Conservation (phyloP, 768 basidiomycete genomes). For the Pilatotrama ljubarskyi region DNA sequence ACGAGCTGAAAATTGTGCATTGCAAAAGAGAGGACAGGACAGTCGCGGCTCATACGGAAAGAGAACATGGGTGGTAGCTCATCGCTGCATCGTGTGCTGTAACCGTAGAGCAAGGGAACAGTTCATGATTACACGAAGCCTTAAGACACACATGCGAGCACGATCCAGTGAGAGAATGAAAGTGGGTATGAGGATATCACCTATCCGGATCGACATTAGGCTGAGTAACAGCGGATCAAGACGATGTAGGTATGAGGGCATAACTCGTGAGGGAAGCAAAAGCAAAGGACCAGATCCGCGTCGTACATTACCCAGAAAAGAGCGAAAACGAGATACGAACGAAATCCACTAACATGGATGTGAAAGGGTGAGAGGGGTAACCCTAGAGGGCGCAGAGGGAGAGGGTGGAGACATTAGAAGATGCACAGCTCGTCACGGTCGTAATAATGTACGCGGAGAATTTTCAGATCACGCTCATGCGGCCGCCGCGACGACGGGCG, state of each 20-base stretch:
- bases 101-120: constrained; percentile 14
- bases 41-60: constrained; percentile 6
- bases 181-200: constrained; percentile 36
- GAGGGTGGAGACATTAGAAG: constrained; percentile 29
- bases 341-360: constrained; percentile 31
- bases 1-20: constrained; percentile 14
- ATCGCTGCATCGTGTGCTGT: constrained; percentile 14
- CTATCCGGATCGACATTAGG: constrained; percentile 48
- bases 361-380: constrained; percentile 34
- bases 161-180: constrained; percentile 55
- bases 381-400: constrained; percentile 23
- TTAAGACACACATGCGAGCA: constrained; percentile 50
- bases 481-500: constrained; percentile 75
- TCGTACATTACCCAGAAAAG: constrained; percentile 39
- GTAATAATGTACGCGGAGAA: constrained; percentile 38
- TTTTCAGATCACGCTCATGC: constrained; percentile 56
- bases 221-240: constrained; percentile 44
- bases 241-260: constrained; percentile 53
- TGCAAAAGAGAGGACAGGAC: constrained; percentile 15
- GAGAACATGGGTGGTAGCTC: constrained; percentile 3
- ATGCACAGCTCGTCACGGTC: constrained; percentile 37
- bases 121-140: constrained; percentile 57
- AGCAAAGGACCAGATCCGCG: constrained; percentile 57
- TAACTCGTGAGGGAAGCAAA: constrained; percentile 52
- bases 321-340: constrained; percentile 34